Base-by-base conservation (phyloP, 768 basidiomycete genomes). In the Leccinum subtestaceum region DNA sequence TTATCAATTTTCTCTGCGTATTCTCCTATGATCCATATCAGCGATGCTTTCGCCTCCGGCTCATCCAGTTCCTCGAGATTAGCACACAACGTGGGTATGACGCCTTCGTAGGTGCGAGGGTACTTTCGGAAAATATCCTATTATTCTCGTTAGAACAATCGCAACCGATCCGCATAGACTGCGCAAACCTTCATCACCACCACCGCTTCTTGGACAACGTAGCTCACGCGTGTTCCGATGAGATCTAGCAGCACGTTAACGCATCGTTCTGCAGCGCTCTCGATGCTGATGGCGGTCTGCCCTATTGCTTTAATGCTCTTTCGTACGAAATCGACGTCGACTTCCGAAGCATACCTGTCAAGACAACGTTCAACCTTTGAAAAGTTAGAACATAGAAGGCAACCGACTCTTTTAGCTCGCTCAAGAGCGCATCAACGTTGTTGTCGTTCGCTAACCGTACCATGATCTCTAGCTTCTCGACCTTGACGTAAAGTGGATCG, bases 1-100 rank as follows among this genome's bases (percentile, higher is more conserved):
- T 99, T 99, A 65, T 95, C 93, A 63, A 98, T 98, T 77, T 94
- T 96, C 73, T 90, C 89, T 3, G 96, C 95, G 67, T 99, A 98
- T 76, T 98, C 95, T 57, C 96, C 96, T 64, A 98, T 95, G 67
- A 99, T 98, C 96, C 97, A 99, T 71, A 99, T 98, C 52, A 99
- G 79, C 2, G 95, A 95, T 1, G 95, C 93, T 70, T 98, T 98
- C 2, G 97, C 96, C 71, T 99, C 96, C 10, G 96, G 97, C 70
- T 99, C 97, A 67, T 98, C 96, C 32, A 99, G 78, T 67, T 97
- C 95, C 60, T 99, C 96, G 13, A 98, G 85, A 68, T 95, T 96
- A 2, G 92, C 87, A 67, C 95, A 99, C 13, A 99, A 76, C 1
- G 89, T 94, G 0, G 95, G 96, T 63, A 99, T 98, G 68, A 97